Percentiles rank a stretch among this genome's conserved stretches.
Evolutionary conservation across 352 stramenopile genomes (phyloP).

Genomic region (Pythium rishiriense): DNA sequence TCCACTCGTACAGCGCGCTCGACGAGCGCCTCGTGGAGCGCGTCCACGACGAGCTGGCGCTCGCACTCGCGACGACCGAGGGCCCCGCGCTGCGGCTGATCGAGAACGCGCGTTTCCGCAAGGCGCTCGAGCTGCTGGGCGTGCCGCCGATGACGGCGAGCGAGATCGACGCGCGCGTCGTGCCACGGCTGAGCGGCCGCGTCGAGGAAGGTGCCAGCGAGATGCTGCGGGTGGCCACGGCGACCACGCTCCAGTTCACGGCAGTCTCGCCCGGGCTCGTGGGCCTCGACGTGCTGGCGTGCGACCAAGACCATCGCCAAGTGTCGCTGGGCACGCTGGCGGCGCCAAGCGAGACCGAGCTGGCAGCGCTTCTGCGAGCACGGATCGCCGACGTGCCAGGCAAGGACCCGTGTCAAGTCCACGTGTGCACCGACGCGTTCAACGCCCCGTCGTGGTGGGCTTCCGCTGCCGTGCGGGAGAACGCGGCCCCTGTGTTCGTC

Average conservation of each 20-base stretch:
- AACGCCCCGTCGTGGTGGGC: background rate
- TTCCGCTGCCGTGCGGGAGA: background rate
- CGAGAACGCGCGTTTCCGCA: conserved; percentile 31
- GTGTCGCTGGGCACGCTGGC: conserved; percentile 23
- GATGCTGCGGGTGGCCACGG: conserved; percentile 16
- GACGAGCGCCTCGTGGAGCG: conserved; percentile 4
- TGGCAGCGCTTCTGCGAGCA: conserved; percentile 13
- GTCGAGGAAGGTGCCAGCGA: conserved; percentile 13
- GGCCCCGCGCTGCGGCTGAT: conserved; percentile 20
- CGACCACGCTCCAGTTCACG: conserved; percentile 23
- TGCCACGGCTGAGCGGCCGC: conserved; percentile 23
- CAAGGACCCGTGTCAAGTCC: conserved; percentile 21
- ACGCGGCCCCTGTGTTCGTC: conserved; percentile 6
- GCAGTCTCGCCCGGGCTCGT: background rate
- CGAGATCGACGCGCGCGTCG: conserved; percentile 13
- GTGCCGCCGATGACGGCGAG: conserved; percentile 13
- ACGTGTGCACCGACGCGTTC: conserved; percentile 39
- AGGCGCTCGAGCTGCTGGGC: conserved; percentile 23
- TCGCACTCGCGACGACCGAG: conserved; percentile 28
- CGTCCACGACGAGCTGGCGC: conserved; percentile 31
- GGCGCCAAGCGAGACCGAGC: background rate
- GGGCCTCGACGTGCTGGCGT: conserved; percentile 27
- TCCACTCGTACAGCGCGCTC: background rate
- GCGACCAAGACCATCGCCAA: conserved; percentile 36
- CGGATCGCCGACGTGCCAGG: conserved; percentile 22